Conservation (phyloP, 441 rosid species). For the Arabidopsis hybrid region DNA sequence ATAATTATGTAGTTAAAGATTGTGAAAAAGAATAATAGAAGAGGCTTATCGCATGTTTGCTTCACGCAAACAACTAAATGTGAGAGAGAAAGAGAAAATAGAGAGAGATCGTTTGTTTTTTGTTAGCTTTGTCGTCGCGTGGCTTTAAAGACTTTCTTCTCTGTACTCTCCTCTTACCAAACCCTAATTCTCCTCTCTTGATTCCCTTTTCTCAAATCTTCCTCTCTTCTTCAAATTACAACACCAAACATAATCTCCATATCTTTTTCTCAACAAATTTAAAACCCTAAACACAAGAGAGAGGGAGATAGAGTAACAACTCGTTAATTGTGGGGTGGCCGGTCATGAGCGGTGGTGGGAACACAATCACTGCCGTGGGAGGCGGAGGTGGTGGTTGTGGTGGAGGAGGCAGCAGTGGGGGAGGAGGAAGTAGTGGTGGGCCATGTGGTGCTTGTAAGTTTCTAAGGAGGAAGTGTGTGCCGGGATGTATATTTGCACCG, state of each 20-base stretch:
- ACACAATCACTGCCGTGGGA: slow-evolving; percentile 51
- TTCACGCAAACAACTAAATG: slow-evolving; percentile 97
- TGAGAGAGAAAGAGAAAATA: slow-evolving; percentile 28
- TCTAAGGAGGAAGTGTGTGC: slow-evolving; percentile 86
- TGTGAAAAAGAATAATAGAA: slow-evolving; percentile 50
- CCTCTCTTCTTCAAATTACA: slow-evolving; percentile 34
- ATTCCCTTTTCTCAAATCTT: slow-evolving; percentile 25
- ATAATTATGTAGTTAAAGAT: slow-evolving; percentile 38
- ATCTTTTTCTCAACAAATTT: slow-evolving; percentile 4
- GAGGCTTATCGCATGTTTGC: slow-evolving; percentile 87
- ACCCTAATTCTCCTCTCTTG: slow-evolving; percentile 41
- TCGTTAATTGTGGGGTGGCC: slow-evolving; percentile 20
- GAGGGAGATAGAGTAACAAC: slow-evolving; percentile 17
- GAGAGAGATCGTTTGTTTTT: slow-evolving; percentile 19
- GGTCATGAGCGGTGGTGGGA: slow-evolving; percentile 55
- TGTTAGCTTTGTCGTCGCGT: slow-evolving; percentile 79
- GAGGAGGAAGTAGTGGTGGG: slow-evolving; percentile 53
- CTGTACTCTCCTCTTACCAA: slow-evolving; percentile 51
- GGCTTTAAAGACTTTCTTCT: slow-evolving; percentile 87
- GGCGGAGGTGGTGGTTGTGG: slow-evolving; percentile 53
- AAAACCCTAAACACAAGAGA: slow-evolving; percentile 24
- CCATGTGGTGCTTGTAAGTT: slow-evolving; percentile 99
- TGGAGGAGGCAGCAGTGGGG: slow-evolving; percentile 43
- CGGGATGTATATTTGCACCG: slow-evolving; percentile 90
- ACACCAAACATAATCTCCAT: slow-evolving; percentile 43